Base-by-base conservation (phyloP, 345 rosid species). In the Rubroshorea leprosula region DNA sequence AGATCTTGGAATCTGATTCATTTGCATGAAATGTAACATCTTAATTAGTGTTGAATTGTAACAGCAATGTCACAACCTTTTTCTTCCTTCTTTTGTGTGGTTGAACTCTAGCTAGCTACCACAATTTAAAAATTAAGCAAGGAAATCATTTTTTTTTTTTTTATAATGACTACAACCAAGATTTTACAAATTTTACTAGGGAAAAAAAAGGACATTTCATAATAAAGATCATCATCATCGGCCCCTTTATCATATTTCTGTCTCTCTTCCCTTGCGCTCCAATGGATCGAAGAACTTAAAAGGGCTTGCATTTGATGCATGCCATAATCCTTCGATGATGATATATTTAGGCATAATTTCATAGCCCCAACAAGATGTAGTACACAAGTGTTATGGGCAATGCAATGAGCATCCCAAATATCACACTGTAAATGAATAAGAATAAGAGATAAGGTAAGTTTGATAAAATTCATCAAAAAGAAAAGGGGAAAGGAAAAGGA, bases 361-460 rank as follows among this genome's bases (percentile, higher is more conserved):
- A 85, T 66, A 93, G 53, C 23, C 95, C 99, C 82, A 93, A 39
- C 46, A 87, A 60, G 60, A 93, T 83, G 85, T 93, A 93, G 85
- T 90, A 93, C 51, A 87, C 77, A 7, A 93, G 90, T 1, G 99
- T 89, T 67, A 93, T 89, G 19, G 99, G 99, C 78, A 93, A 71
- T 2, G 99, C 99, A 48, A 93, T 80, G 55, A 93, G 73, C 99
- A 93, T 93, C 68, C 99, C 99, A 65, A 93, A 93, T 61, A 93
- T 93, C 45, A 93, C 99, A 17, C 99, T 93, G 82, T 75, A 44
- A n/a, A 44, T 29, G 35, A 29, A n/a, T n/a, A n/a, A n/a, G 35
- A 29, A 16, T 23, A 0, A 14, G n/a, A 8, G 21, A 38, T 29
- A 22, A 22, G 12, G 17, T 2, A 18, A 18, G n/a, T n/a, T n/a